Percentiles rank a stretch among this genome's conserved stretches.
These are phyloP conservation scores for Trichoderma virens DNA, from an alignment of 495 filamentous ascomycete species.

Conservation along the genomic window DNA sequence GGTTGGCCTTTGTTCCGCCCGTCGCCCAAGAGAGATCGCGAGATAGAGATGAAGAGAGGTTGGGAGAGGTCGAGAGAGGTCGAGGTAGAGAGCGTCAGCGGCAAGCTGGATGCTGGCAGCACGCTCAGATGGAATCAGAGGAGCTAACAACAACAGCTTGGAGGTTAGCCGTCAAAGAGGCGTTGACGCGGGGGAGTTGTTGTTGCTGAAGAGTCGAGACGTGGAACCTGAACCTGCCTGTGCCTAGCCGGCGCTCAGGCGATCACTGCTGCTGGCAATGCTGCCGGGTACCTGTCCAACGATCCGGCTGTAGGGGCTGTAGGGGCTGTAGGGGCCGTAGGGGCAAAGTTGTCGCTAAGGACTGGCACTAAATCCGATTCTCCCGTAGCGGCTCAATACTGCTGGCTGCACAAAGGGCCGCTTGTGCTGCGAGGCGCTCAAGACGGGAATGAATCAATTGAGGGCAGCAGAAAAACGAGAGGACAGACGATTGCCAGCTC, in stretches of 20 bases:
- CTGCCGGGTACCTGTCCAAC: neutral
- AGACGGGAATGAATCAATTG: neutral
- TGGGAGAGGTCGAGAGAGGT: neutral
- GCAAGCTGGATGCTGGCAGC: neutral
- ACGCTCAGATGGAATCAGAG: neutral
- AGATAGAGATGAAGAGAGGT: neutral
- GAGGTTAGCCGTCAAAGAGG: neutral
- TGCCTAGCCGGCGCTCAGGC: neutral
- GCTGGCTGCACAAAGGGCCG: no score
- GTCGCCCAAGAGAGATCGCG: neutral
- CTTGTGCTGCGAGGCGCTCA: no score
- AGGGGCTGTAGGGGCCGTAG: no score
- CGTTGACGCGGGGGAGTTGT: neutral
- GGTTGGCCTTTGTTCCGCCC: neutral
- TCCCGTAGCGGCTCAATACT: no score
- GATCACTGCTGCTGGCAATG: neutral
- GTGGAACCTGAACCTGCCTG: neutral
- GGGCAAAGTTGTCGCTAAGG: no score
- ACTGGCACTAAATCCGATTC: no score
- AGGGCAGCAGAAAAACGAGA: neutral
- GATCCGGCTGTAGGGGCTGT: neutral
- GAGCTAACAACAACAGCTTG: neutral
- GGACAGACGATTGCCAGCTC: neutral
- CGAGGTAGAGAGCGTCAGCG: neutral
- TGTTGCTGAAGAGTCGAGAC: neutral